A percentile compares a stretch with the other conserved stretches of the same genome.
These are phyloP conservation scores for Zhuliangozyma parablackwelliae DNA, from an alignment of 1,139 yeast genomes.

Conservation along the genomic window DNA sequence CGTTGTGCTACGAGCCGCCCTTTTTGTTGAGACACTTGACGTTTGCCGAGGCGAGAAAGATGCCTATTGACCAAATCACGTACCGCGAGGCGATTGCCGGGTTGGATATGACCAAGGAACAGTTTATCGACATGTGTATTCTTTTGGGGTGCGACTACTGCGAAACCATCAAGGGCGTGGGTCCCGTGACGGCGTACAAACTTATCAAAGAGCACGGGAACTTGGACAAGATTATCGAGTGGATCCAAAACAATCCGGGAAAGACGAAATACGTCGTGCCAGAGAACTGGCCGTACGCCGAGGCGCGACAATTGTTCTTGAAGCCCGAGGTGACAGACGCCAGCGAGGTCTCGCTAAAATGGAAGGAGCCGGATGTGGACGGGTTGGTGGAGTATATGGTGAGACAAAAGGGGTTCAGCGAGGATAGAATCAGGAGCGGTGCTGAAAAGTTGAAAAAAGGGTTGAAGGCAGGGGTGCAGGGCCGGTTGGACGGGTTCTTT, in stretches of 20 bases:
- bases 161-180: slow-evolving; percentile 91
- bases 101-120: slow-evolving; percentile 62
- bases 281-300: slow-evolving; percentile 90
- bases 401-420: slow-evolving; percentile 78
- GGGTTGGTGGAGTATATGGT: slow-evolving; percentile 72
- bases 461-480: slow-evolving; percentile 81
- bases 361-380: slow-evolving; percentile 76
- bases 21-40: slow-evolving; percentile 81
- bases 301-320: slow-evolving; percentile 78
- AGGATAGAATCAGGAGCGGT: slow-evolving; percentile 84
- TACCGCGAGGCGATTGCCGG: slow-evolving; percentile 69
- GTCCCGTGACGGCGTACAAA: slow-evolving; percentile 90
- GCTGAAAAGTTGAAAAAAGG: slow-evolving; percentile 83
- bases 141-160: slow-evolving; percentile 95
- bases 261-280: slow-evolving; percentile 76
- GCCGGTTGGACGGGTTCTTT: slow-evolving; percentile 89
- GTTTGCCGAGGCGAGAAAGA: slow-evolving; percentile 87
- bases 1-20: slow-evolving; percentile 87
- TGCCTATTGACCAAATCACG: slow-evolving; percentile 84
- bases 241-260: slow-evolving; percentile 55
- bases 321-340: slow-evolving; percentile 74
- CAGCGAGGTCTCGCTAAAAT: slow-evolving; percentile 61
- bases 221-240: slow-evolving; percentile 71
- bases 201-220: slow-evolving; percentile 81
- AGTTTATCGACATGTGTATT: slow-evolving; percentile 88